These are phyloP conservation scores for Licmophora abbreviata DNA, from an alignment of 108 stramenopile species.

Conservation along the genomic window DNA sequence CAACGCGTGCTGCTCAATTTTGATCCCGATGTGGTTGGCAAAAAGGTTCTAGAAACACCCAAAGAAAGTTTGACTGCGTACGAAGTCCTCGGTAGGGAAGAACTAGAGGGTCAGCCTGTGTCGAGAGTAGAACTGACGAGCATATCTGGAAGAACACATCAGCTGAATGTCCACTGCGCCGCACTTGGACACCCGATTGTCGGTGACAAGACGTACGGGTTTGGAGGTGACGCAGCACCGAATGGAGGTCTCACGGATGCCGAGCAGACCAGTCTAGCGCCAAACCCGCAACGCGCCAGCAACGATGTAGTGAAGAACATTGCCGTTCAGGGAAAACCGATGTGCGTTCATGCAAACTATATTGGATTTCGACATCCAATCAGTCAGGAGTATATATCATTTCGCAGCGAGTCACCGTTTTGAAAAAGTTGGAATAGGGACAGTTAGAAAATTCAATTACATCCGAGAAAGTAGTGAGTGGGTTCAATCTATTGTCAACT, in stretches of 20 bases:
- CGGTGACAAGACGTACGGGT: constrained; percentile 74
- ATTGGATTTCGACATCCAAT: constrained; percentile 72
- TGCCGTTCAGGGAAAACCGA: constrained; percentile 28
- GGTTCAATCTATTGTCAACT: background rate
- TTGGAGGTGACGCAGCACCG: constrained; percentile 55
- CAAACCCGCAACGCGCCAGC: constrained; percentile 34
- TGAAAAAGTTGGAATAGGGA: constrained; percentile 14
- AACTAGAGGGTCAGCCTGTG: constrained; percentile 57
- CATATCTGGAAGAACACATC: constrained; percentile 78
- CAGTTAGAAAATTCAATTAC: background rate
- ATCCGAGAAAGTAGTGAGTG: background rate
- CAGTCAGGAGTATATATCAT: constrained; percentile 43
- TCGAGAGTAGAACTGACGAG: constrained; percentile 66
- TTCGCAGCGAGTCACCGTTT: constrained; percentile 42
- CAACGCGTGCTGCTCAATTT: constrained; percentile 56
- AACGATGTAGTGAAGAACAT: constrained; percentile 46
- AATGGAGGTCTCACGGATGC: constrained; percentile 64
- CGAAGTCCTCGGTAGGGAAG: constrained; percentile 52
- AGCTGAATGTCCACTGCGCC: constrained; percentile 80
- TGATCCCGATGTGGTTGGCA: constrained; percentile 39
- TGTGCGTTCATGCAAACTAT: constrained; percentile 72
- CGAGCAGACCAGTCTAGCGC: constrained; percentile 30
- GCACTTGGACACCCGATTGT: constrained; percentile 88
- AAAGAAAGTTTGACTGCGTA: constrained; percentile 74
- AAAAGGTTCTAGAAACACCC: constrained; percentile 64